phyloP scores from a whole-genome alignment of 257 asterid species.

The Solanum piurae region DNA sequence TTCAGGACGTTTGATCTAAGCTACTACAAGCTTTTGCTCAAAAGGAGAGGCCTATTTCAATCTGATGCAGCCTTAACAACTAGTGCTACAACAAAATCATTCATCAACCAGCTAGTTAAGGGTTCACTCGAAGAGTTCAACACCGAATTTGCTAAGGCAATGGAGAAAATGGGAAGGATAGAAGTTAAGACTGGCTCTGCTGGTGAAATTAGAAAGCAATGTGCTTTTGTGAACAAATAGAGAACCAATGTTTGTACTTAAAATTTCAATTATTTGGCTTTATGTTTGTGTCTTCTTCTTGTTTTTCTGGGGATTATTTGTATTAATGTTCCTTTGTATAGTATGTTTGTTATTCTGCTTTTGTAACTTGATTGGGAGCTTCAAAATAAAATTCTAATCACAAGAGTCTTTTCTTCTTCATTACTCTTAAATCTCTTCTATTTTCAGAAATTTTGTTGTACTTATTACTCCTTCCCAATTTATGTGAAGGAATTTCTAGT shows the following conservation, averaged over 20 bases:
- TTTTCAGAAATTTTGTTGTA: background rate
- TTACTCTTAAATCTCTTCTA: background rate
- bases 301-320: background rate
- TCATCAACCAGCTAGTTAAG: background rate
- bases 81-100: background rate
- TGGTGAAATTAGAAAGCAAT: background rate
- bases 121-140: background rate
- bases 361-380: background rate
- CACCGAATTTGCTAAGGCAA: background rate
- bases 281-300: background rate
- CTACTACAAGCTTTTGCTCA: slow-evolving; percentile 17
- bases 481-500: background rate
- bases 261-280: background rate
- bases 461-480: background rate
- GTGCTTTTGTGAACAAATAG: background rate
- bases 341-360: background rate
- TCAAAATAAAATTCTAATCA: background rate
- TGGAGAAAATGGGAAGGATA: background rate
- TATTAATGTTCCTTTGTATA: background rate
- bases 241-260: background rate
- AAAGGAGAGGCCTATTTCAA: slow-evolving; percentile 20
- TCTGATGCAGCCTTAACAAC: background rate
- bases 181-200: background rate
- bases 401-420: background rate
- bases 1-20: background rate